These are phyloP conservation scores for Aurantiochytrium sp. DNA, from an alignment of 108 stramenopile species.

Conservation along the genomic window DNA sequence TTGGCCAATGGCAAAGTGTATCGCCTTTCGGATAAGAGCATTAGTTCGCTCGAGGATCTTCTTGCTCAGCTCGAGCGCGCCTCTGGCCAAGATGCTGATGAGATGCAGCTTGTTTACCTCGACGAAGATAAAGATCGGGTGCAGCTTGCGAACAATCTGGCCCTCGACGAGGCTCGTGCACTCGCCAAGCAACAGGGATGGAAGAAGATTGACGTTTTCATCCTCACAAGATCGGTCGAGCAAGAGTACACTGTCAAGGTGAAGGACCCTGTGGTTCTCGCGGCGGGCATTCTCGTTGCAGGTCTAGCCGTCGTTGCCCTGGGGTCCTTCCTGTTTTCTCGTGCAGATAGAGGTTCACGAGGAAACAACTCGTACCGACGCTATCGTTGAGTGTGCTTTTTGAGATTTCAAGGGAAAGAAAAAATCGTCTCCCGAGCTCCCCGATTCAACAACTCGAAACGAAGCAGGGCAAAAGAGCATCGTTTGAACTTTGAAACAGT, in stretches of 20 bases:
- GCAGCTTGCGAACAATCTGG: background rate
- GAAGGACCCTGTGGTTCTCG: background rate
- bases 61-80: background rate
- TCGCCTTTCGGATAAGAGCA: background rate
- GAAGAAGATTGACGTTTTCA: slow-evolving; percentile 10
- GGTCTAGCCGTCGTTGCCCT: background rate
- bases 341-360: background rate
- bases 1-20: background rate
- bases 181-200: background rate
- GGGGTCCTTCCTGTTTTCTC: background rate
- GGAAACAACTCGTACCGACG: background rate
- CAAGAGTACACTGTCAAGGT: background rate
- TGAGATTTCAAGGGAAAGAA: too few relatives aligned
- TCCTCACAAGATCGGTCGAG: background rate
- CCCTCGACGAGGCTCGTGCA: background rate
- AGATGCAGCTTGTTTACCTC: background rate
- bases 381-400: background rate
- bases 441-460: too few relatives aligned
- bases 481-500: too few relatives aligned
- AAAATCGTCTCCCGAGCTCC: too few relatives aligned
- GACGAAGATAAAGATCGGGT: background rate
- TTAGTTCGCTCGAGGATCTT: background rate
- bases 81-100: background rate
- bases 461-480: too few relatives aligned
- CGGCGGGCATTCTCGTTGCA: background rate